These are phyloP conservation scores for Tolypocladium tundrense DNA, from an alignment of 2,329 filamentous ascomycete genomes.

Conservation along the genomic window DNA sequence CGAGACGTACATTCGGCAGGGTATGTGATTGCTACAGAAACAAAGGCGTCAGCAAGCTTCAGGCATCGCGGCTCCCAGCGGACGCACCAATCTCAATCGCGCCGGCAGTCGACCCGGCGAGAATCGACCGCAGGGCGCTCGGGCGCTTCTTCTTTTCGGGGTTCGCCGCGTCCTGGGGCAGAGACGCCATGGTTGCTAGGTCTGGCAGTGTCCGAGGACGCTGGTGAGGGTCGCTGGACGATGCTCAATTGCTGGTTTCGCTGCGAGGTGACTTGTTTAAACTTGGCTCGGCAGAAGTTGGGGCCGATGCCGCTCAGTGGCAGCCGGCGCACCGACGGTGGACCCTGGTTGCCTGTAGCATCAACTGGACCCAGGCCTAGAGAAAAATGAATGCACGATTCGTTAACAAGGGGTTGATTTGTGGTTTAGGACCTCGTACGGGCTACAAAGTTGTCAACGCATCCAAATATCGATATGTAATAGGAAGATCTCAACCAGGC, in stretches of 20 bases:
- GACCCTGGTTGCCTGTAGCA: neutral
- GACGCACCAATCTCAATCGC: constrained; percentile 79
- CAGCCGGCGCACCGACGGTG: neutral
- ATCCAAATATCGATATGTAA: no score
- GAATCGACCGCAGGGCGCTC: constrained; percentile 76
- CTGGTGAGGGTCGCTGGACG: neutral
- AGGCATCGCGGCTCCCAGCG: neutral
- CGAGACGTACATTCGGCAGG: constrained; percentile 70
- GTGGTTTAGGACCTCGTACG: no score
- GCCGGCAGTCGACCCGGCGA: constrained; percentile 88
- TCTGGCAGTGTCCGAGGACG: neutral
- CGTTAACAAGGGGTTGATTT: no score
- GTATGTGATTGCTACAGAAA: constrained; percentile 64
- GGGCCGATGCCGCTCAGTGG: neutral
- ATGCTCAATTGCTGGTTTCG: neutral
- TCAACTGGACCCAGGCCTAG: neutral
- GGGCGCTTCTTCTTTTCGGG: constrained; percentile 40
- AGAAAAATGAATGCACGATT: neutral
- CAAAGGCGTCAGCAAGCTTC: constrained; percentile 13
- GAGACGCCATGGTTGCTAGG: constrained; percentile 17
- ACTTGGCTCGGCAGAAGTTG: neutral
- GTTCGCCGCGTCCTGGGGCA: constrained; percentile 11
- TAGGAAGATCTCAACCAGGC: no score
- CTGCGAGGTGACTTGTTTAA: neutral
- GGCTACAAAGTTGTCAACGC: no score